A percentile compares a stretch with the other conserved stretches of the same genome.
Conservation (phyloP, 345 rosid species). For the Eucalyptus albens region DNA sequence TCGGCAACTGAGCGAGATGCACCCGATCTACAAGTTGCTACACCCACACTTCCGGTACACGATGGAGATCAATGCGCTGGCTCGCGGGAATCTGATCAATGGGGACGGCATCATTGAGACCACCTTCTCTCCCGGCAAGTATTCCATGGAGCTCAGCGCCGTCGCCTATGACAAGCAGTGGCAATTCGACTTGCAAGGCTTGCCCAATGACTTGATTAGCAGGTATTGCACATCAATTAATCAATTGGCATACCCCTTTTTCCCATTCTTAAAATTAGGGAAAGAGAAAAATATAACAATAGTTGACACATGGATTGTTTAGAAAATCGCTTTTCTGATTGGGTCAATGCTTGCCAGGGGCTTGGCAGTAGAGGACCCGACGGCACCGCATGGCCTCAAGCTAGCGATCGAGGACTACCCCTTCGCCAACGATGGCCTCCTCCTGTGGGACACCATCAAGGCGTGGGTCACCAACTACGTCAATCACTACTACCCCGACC, state of each 20-base stretch:
- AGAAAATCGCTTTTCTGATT: not conserved
- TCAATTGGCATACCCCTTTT: no score
- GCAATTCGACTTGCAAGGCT: slow-evolving; percentile 37
- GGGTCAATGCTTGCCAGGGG: slow-evolving; percentile 11
- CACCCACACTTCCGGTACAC: slow-evolving; percentile 75
- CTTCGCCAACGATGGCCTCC: slow-evolving; percentile 42
- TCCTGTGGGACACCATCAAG: slow-evolving; percentile 28
- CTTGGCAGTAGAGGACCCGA: slow-evolving; percentile 34
- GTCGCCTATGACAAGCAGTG: slow-evolving; percentile 31
- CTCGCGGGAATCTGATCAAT: slow-evolving; percentile 38
- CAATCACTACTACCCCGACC: slow-evolving; percentile 26
- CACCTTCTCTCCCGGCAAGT: slow-evolving; percentile 46
- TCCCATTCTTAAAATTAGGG: no score
- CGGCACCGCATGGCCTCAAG: slow-evolving; percentile 32
- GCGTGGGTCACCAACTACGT: slow-evolving; percentile 33
- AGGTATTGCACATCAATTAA: slow-evolving; percentile 1
- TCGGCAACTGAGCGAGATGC: slow-evolving; percentile 61
- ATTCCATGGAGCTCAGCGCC: slow-evolving; percentile 42
- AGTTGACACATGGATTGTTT: no score
- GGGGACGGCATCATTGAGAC: slow-evolving; percentile 58
- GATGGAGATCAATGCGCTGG: slow-evolving; percentile 67
- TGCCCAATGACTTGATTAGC: slow-evolving; percentile 44
- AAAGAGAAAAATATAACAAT: not conserved
- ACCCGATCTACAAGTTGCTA: slow-evolving; percentile 47
- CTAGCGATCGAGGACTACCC: slow-evolving; percentile 49